A percentile compares a stretch with the other conserved stretches of the same genome.
Conservation (phyloP, 371 early-diverging fungal genomes). For the Syncephalastrum racemosum region DNA sequence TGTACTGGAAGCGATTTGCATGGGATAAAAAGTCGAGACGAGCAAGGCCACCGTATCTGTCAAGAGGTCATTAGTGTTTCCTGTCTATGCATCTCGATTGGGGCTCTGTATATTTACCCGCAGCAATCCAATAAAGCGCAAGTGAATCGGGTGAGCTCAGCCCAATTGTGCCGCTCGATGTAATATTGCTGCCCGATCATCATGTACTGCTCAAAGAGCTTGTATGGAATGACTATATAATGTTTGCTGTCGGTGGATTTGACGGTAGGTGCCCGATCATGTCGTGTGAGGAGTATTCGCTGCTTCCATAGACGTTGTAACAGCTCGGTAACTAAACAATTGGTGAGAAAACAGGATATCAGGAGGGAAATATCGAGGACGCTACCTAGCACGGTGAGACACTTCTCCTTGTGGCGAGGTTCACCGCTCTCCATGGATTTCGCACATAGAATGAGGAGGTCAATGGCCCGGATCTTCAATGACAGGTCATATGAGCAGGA, state of each 20-base stretch:
- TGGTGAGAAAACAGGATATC: not conserved
- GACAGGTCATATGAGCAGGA: no score
- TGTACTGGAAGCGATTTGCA: slow-evolving; percentile 33
- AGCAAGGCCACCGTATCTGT: slow-evolving; percentile 30
- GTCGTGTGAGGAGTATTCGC: slow-evolving; percentile 29
- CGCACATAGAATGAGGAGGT: slow-evolving; percentile 30
- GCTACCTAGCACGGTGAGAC: slow-evolving; percentile 32
- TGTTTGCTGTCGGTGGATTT: slow-evolving; percentile 46
- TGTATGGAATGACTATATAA: slow-evolving; percentile 36
- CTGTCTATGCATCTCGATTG: not conserved
- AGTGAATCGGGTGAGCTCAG: slow-evolving; percentile 35
- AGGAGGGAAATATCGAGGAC: not conserved
- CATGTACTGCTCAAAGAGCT: slow-evolving; percentile 43
- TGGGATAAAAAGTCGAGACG: slow-evolving; percentile 31
- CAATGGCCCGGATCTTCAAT: slow-evolving; percentile 38
- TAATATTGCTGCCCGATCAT: slow-evolving; percentile 43
- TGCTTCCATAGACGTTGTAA: slow-evolving; percentile 47
- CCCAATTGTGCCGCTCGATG: slow-evolving; percentile 39
- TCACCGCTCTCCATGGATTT: slow-evolving; percentile 20
- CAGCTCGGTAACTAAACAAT: slow-evolving; percentile 33
- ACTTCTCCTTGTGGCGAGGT: slow-evolving; percentile 29
- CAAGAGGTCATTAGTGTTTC: not conserved
- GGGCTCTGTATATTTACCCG: slow-evolving; percentile 22
- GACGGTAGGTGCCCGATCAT: slow-evolving; percentile 34
- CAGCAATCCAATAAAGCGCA: slow-evolving; percentile 40